These are phyloP conservation scores for Naganishia sp. DNA, from an alignment of 1,284 basidiomycete genomes.

Conservation along the genomic window DNA sequence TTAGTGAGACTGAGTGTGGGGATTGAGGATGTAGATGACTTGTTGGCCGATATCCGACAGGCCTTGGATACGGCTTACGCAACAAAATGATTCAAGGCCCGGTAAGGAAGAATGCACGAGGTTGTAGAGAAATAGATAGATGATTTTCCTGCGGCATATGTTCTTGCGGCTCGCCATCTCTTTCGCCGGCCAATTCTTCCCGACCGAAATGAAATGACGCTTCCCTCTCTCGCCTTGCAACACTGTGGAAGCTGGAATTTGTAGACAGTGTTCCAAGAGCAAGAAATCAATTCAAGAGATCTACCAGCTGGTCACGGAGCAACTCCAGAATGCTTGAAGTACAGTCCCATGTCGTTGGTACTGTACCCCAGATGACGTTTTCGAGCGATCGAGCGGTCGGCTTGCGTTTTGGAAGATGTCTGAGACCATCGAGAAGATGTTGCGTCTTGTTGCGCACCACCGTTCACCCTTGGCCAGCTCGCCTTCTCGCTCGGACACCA, in stretches of 20 bases:
- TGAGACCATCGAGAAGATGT: not conserved
- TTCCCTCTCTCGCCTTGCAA: no score
- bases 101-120: not conserved
- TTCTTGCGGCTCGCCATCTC: not conserved
- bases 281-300: no score
- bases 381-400: conserved; percentile 6
- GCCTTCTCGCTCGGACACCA: not conserved
- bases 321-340: no score
- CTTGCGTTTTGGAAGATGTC: not conserved
- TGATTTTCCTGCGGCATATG: not conserved
- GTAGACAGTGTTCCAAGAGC: no score
- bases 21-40: conserved; percentile 81
- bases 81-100: not conserved
- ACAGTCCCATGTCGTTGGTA: no score
- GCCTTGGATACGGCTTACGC: conserved; percentile 57
- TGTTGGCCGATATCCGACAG: conserved; percentile 71
- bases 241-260: no score
- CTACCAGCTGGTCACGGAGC: no score
- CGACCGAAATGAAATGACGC: no score
- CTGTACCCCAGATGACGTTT: conserved; percentile 14
- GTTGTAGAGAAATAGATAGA: no score
- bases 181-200: not conserved
- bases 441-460: not conserved
- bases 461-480: no score
- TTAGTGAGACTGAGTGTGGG: conserved; percentile 83